phyloP scores from a whole-genome alignment of 768 basidiomycete species.

The Myochromella boudieri region DNA sequence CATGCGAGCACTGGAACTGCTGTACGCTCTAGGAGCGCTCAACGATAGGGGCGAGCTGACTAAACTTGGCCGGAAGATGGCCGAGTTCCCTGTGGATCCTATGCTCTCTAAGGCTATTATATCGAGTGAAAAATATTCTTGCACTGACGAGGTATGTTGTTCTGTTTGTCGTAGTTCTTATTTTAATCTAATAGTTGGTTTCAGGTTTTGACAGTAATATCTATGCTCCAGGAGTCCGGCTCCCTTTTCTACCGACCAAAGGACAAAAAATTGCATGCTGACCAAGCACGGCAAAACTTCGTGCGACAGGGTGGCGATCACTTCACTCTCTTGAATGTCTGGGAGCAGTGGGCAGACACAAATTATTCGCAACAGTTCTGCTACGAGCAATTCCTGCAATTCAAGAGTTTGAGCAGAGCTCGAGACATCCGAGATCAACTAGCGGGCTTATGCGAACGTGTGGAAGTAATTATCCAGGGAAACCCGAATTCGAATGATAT shows the following conservation, averaged over 20 bases:
- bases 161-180: background rate
- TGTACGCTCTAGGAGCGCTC: slow-evolving; percentile 94
- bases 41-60: slow-evolving; percentile 97
- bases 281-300: slow-evolving; percentile 97
- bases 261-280: slow-evolving; percentile 96
- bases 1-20: slow-evolving; percentile 88
- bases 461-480: slow-evolving; percentile 85
- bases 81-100: slow-evolving; percentile 98
- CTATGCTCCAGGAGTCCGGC: slow-evolving; percentile 94
- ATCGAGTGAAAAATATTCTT: slow-evolving; percentile 88
- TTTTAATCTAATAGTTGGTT: background rate
- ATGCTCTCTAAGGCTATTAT: slow-evolving; percentile 97
- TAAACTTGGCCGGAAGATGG: slow-evolving; percentile 96
- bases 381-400: slow-evolving; percentile 94
- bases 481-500: slow-evolving; percentile 95
- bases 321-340: slow-evolving; percentile 95
- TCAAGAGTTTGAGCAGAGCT: slow-evolving; percentile 91
- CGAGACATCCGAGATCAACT: slow-evolving; percentile 96
- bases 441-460: slow-evolving; percentile 93
- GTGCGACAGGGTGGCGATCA: slow-evolving; percentile 95
- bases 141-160: slow-evolving; percentile 86
- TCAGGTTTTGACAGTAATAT: slow-evolving; percentile 92
- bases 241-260: slow-evolving; percentile 97
- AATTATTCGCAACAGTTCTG: slow-evolving; percentile 97
- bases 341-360: slow-evolving; percentile 99